Percentiles rank a stretch among this genome's conserved stretches.
Conservation (phyloP, 345 rosid genomes). For the Leavenworthia alabamica region DNA sequence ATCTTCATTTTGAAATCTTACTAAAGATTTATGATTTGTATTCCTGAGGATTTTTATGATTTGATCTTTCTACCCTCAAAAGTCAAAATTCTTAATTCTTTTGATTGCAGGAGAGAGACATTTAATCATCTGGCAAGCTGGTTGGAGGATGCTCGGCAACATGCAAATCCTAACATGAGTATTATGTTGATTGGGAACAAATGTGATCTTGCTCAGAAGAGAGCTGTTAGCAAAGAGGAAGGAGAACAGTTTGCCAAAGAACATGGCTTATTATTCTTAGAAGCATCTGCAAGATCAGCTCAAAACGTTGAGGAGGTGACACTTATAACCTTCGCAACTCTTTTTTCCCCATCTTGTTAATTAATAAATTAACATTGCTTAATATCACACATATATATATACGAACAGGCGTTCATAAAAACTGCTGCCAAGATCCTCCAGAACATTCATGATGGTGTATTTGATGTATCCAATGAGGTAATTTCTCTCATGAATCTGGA, state of each 20-base stretch:
- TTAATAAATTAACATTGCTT: neutral
- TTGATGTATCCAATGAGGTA: slow-evolving; percentile 91
- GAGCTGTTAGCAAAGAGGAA: slow-evolving; percentile 97
- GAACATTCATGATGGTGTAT: slow-evolving; percentile 80
- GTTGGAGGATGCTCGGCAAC: slow-evolving; percentile 98
- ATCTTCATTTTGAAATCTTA: too few relatives aligned
- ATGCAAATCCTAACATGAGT: slow-evolving; percentile 96
- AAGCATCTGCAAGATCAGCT: slow-evolving; percentile 98
- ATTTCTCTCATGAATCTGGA: neutral
- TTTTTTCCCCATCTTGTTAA: neutral
- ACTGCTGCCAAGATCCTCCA: slow-evolving; percentile 90
- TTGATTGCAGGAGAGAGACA: slow-evolving; percentile 72
- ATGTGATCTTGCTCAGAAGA: slow-evolving; percentile 77
- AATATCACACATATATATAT: neutral
- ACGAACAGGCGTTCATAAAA: slow-evolving; percentile 90
- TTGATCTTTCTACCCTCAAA: neutral
- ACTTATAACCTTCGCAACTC: neutral
- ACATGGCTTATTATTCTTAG: slow-evolving; percentile 80
- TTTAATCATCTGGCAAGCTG: slow-evolving; percentile 97
- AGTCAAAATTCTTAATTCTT: neutral
- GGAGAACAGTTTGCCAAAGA: slow-evolving; percentile 98
- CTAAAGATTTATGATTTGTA: too few relatives aligned
- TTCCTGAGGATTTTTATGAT: neutral
- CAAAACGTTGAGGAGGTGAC: slow-evolving; percentile 94
- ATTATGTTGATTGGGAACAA: slow-evolving; percentile 91